phyloP scores from a whole-genome alignment of 176 grass and related monocot species.

The Raddia distichophylla region DNA sequence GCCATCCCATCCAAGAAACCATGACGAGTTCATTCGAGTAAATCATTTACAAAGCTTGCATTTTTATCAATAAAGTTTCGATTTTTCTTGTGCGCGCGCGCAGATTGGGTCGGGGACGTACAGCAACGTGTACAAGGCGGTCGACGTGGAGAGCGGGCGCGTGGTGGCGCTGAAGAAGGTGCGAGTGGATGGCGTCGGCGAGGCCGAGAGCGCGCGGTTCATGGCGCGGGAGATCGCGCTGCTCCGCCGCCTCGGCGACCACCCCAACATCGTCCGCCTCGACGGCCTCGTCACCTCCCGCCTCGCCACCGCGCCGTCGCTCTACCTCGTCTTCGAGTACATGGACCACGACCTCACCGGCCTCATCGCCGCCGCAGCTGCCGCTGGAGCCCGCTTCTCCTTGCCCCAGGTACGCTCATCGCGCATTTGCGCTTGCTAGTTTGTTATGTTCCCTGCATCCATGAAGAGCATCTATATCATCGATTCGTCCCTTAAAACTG shows the following conservation, averaged over 20 bases:
- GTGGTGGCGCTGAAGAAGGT: conserved; percentile 99
- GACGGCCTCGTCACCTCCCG: conserved; percentile 82
- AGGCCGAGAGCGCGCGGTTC: conserved; percentile 72
- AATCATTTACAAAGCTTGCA: neutral
- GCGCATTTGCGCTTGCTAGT: neutral
- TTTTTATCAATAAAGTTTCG: neutral
- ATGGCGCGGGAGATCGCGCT: conserved; percentile 91
- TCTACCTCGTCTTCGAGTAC: conserved; percentile 96
- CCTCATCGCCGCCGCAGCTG: conserved; percentile 47
- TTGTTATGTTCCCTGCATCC: neutral
- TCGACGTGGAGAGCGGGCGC: conserved; percentile 58
- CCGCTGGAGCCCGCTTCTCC: conserved; percentile 59
- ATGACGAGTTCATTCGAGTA: neutral
- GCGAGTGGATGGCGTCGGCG: conserved; percentile 62
- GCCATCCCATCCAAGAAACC: neutral
- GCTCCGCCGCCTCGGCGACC: conserved; percentile 70
- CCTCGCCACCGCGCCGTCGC: conserved; percentile 69
- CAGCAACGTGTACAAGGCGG: conserved; percentile 99
- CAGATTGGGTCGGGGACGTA: conserved; percentile 99
- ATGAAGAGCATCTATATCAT: neutral
- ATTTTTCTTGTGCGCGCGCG: neutral
- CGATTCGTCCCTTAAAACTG: too few species aligned
- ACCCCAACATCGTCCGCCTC: conserved; percentile 75
- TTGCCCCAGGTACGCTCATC: conserved; percentile 67
- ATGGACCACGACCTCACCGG: conserved; percentile 97